phyloP scores from a whole-genome alignment of 2,329 filamentous ascomycete genomes.

The Leptographium radiaticola region DNA sequence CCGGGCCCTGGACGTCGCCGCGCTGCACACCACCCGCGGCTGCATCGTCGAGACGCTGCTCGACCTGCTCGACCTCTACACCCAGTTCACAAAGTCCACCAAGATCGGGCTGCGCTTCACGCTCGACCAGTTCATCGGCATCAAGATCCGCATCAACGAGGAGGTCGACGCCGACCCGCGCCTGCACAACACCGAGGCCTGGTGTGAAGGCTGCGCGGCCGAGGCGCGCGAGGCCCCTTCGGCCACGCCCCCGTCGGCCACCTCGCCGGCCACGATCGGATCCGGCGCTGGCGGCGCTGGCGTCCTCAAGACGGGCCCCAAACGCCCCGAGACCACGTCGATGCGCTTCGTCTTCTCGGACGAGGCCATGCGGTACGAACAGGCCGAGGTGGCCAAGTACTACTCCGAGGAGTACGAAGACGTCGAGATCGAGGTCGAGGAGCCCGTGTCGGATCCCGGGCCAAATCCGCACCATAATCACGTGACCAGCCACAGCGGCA shows the following conservation, averaged over 20 bases:
- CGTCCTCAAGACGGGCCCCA: conserved; percentile 27
- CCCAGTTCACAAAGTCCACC: conserved; percentile 64
- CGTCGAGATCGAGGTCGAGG: conserved; percentile 66
- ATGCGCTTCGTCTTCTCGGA: conserved; percentile 83
- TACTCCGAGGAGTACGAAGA: conserved; percentile 66
- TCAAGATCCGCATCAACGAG: conserved; percentile 78
- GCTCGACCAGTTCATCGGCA: conserved; percentile 67
- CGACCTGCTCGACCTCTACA: conserved; percentile 85
- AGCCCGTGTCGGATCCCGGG: conserved; percentile 28
- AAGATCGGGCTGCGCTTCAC: conserved; percentile 60
- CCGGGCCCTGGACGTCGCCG: conserved; percentile 28
- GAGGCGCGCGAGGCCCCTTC: conserved; percentile 20
- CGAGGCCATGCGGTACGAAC: conserved; percentile 60
- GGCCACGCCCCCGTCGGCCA: conserved; percentile 22
- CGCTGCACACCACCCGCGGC: conserved; percentile 29
- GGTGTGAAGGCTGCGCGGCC: conserved; percentile 38
- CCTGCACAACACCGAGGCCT: conserved; percentile 50
- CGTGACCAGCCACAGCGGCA: background rate
- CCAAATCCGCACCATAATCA: background rate
- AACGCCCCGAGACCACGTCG: conserved; percentile 50
- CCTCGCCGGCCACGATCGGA: conserved; percentile 26
- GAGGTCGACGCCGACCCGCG: conserved; percentile 53
- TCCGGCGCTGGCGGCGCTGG: conserved; percentile 18
- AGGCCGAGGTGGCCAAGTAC: conserved; percentile 51
- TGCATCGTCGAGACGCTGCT: conserved; percentile 65